Conservation (phyloP, 1,284 basidiomycete genomes). For the Cyathus olla region DNA sequence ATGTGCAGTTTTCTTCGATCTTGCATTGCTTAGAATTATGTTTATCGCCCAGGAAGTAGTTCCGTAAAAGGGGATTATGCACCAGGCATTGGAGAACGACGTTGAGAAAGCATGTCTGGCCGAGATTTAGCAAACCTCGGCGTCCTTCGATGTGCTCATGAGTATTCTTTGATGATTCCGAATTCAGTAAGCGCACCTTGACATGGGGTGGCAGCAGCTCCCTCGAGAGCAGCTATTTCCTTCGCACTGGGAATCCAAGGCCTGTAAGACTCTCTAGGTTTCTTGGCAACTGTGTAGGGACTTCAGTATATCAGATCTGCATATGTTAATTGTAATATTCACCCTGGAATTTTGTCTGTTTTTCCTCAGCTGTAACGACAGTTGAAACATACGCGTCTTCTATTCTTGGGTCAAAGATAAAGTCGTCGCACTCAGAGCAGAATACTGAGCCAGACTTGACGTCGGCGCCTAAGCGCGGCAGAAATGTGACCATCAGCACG, state of each 20-base stretch:
- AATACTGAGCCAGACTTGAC: conserved; percentile 55
- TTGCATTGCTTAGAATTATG: conserved; percentile 82
- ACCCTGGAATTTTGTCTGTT: conserved; percentile 54
- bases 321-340: neutral
- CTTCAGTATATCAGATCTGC: conserved; percentile 1
- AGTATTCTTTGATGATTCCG: neutral
- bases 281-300: conserved; percentile 43
- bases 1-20: conserved; percentile 83
- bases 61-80: conserved; percentile 92
- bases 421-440: conserved; percentile 58
- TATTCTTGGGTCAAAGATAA: conserved; percentile 52
- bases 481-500: conserved; percentile 3
- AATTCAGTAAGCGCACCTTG: conserved; percentile 58
- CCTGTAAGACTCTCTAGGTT: conserved; percentile 51
- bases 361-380: conserved; percentile 53
- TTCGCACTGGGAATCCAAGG: conserved; percentile 53
- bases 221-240: conserved; percentile 50
- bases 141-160: conserved; percentile 62
- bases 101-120: conserved; percentile 96
- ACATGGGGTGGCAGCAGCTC: conserved; percentile 62
- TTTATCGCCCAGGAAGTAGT: conserved; percentile 91
- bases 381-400: conserved; percentile 47
- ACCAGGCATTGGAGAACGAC: conserved; percentile 94
- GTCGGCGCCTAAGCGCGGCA: conserved; percentile 48
- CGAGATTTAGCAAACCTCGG: conserved; percentile 91